These are phyloP conservation scores for Yamadazyma paraphyllophila DNA, from an alignment of 805 yeast genomes.

Conservation along the genomic window DNA sequence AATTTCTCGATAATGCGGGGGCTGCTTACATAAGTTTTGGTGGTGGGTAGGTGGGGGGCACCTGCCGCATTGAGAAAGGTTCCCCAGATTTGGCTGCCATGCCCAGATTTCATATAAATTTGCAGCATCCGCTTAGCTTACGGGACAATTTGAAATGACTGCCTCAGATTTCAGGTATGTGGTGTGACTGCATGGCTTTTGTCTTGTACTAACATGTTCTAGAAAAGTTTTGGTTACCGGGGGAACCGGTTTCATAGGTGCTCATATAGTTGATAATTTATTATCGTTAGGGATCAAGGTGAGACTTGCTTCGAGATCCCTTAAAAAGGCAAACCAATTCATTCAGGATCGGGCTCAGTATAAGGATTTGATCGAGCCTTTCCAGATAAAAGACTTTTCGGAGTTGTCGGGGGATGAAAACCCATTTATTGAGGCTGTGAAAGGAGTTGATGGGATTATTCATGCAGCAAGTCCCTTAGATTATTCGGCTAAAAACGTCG, in stretches of 20 bases:
- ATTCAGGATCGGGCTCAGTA: constrained; percentile 13
- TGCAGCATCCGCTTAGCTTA: constrained; percentile 4
- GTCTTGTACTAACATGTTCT: not conserved
- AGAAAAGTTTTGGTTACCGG: constrained; percentile 19
- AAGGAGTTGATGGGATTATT: constrained; percentile 16
- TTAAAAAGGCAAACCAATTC: constrained; percentile 17
- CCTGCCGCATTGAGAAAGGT: constrained; percentile 2
- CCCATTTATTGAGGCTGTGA: constrained; percentile 16
- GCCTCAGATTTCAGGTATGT: constrained; percentile 6
- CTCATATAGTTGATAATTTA: constrained; percentile 16
- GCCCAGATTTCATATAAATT: constrained; percentile 3
- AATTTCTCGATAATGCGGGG: not conserved
- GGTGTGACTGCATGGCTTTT: not conserved
- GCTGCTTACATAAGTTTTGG: not conserved
- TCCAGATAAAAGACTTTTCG: constrained; percentile 16
- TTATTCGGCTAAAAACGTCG: constrained; percentile 14
- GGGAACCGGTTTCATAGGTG: constrained; percentile 20
- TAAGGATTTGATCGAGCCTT: constrained; percentile 15
- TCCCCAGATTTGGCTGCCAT: not conserved
- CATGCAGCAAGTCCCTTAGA: constrained; percentile 14
- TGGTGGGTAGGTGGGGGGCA: constrained; percentile 5
- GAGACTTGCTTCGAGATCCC: constrained; percentile 15
- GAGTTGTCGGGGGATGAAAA: constrained; percentile 10
- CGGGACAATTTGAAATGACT: not conserved
- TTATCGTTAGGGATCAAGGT: constrained; percentile 13